phyloP scores from a whole-genome alignment of 1,139 yeast genomes.

The Yamadazyma buinensis region DNA sequence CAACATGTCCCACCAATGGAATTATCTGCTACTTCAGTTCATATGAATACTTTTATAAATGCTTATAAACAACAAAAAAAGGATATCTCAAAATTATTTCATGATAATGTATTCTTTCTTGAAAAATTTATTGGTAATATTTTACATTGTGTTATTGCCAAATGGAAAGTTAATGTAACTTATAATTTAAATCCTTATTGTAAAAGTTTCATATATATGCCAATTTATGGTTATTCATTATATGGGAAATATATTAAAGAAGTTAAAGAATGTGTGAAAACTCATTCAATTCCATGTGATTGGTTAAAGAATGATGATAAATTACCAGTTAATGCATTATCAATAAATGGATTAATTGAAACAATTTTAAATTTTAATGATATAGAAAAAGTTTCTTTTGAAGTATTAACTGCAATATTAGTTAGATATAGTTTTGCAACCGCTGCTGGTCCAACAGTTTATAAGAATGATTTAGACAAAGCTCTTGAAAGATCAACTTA shows the following conservation, averaged over 20 bases:
- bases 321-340: constrained; percentile 4
- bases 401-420: not conserved
- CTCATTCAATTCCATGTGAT: constrained; percentile 2
- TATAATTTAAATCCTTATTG: constrained; percentile 2
- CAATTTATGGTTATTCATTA: constrained; percentile 8
- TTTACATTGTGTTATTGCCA: not conserved
- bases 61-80: constrained; percentile 3
- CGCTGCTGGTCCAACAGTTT: constrained; percentile 6
- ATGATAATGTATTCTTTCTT: constrained; percentile 1
- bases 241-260: constrained; percentile 6
- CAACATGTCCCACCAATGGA: constrained; percentile 4
- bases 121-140: not conserved
- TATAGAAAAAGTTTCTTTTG: constrained; percentile 3
- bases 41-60: constrained; percentile 1
- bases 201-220: constrained; percentile 5
- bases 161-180: constrained; percentile 1
- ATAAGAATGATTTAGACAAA: constrained; percentile 1
- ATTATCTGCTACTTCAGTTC: constrained; percentile 1
- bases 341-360: constrained; percentile 5
- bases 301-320: constrained; percentile 7
- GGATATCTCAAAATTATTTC: constrained; percentile 1
- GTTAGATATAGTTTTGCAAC: constrained; percentile 5
- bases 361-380: constrained; percentile 1
- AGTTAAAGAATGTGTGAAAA: constrained; percentile 1
- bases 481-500: constrained; percentile 2